Percentiles rank a stretch among this genome's conserved stretches.
These are phyloP conservation scores for Dioscorea alata DNA, from an alignment of 106 monocot species.

Conservation along the genomic window DNA sequence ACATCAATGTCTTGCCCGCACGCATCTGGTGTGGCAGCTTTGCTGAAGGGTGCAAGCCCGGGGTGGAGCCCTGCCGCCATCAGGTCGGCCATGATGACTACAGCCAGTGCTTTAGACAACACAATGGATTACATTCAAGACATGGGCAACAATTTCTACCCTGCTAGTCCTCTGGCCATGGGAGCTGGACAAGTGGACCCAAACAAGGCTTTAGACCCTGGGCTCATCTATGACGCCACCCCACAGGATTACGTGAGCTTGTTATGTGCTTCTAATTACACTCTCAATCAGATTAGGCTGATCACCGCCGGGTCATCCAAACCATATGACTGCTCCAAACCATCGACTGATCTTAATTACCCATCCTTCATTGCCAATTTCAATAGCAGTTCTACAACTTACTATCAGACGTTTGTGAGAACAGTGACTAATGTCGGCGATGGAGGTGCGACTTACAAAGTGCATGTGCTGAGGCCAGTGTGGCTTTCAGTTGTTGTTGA, in stretches of 20 bases:
- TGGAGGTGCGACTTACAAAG: slow-evolving; percentile 4
- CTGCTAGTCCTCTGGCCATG: slow-evolving; percentile 56
- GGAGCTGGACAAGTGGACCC: slow-evolving; percentile 64
- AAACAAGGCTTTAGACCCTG: slow-evolving; percentile 58
- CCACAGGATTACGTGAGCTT: slow-evolving; percentile 28
- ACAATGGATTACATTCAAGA: slow-evolving; percentile 28
- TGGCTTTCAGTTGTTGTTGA: slow-evolving; percentile 36
- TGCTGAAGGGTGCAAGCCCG: slow-evolving; percentile 38
- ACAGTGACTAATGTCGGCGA: slow-evolving; percentile 66
- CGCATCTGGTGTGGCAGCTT: slow-evolving; percentile 52
- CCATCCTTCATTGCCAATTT: slow-evolving; percentile 40
- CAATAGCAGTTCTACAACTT: neutral
- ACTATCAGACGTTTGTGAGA: slow-evolving; percentile 21
- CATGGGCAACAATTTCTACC: neutral
- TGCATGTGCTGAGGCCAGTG: slow-evolving; percentile 33
- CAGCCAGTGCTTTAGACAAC: slow-evolving; percentile 46
- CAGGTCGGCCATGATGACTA: slow-evolving; percentile 80
- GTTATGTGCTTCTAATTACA: slow-evolving; percentile 30
- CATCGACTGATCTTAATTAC: slow-evolving; percentile 27
- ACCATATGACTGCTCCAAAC: slow-evolving; percentile 13
- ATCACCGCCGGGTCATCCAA: slow-evolving; percentile 7
- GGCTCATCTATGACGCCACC: slow-evolving; percentile 59
- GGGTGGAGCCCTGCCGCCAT: slow-evolving; percentile 65
- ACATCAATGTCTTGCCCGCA: slow-evolving; percentile 77
- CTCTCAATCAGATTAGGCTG: slow-evolving; percentile 6